A percentile compares a stretch with the other conserved stretches of the same genome.
Conservation (phyloP, 345 rosid genomes). For the Euphorbia peplus region DNA sequence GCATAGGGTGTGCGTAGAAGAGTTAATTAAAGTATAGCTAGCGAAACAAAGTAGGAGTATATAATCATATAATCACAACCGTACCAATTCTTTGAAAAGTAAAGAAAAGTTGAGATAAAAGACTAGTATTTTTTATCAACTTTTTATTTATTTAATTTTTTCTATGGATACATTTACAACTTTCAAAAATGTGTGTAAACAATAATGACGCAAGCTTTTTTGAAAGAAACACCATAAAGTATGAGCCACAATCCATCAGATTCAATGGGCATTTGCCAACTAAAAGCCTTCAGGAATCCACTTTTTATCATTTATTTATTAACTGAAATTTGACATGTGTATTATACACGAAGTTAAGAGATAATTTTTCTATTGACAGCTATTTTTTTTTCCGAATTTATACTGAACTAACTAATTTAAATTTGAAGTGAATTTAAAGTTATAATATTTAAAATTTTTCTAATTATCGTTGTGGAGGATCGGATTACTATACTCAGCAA, state of each 20-base stretch:
- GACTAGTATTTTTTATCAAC: not conserved
- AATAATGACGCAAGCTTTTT: conserved; percentile 28
- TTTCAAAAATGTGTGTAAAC: no score
- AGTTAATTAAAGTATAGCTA: not conserved
- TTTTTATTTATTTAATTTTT: no score
- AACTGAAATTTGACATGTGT: no score
- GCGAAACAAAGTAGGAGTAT: not conserved
- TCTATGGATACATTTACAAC: no score
- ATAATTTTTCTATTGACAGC: no score
- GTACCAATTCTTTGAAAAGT: not conserved
- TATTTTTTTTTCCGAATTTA: no score
- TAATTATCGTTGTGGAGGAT: no score
- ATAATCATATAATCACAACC: not conserved
- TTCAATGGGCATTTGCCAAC: conserved; percentile 38
- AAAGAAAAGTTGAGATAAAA: not conserved
- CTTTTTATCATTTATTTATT: conserved; percentile 9
- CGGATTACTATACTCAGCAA: no score
- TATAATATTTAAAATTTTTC: no score
- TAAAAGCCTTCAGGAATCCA: conserved; percentile 28
- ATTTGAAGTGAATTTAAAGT: no score
- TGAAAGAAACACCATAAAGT: conserved; percentile 24
- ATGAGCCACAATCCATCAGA: conserved; percentile 28
- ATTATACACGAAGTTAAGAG: no score
- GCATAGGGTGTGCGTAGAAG: not conserved
- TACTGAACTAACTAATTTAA: no score